Evolutionary conservation across 495 filamentous ascomycete genomes (phyloP).

Genomic region (Gamarada debralockiae): DNA sequence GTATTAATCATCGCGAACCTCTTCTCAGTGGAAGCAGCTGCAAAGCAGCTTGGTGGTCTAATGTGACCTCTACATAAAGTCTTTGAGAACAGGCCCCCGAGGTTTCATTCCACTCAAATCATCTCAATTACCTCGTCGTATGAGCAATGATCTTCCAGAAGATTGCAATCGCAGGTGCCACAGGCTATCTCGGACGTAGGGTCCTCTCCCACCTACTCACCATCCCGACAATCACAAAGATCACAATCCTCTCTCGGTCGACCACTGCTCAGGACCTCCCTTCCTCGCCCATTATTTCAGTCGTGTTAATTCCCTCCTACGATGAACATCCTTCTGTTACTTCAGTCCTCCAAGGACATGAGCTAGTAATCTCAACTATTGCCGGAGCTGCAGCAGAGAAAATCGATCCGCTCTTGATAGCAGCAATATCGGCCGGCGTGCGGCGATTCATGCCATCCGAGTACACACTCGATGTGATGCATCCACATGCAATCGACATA

Average conservation of each 20-base stretch:
- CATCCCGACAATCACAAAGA: not conserved
- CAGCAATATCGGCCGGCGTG: not conserved
- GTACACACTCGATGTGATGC: constrained; percentile 1
- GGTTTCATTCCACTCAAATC: not conserved
- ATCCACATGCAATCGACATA: not conserved
- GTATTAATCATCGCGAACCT: no score
- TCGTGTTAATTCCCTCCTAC: not conserved
- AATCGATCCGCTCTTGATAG: not conserved
- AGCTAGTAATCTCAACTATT: not conserved
- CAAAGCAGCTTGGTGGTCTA: no score
- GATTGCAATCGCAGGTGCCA: not conserved
- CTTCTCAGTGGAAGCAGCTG: no score
- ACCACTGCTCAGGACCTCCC: not conserved
- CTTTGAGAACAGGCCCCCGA: not conserved
- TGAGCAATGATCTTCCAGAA: constrained; percentile 1
- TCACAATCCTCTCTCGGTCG: not conserved
- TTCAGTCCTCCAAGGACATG: not conserved
- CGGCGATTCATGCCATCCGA: constrained; percentile 1
- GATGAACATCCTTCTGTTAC: not conserved
- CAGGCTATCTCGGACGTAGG: not conserved
- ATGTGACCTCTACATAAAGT: not conserved
- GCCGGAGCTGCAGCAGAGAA: not conserved
- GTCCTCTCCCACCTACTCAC: not conserved
- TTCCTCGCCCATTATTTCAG: not conserved
- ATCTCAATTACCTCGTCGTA: no score